Percentiles rank a stretch among this genome's conserved stretches.
Conservation (phyloP, 345 rosid species). For the Aurinia saxatilis region DNA sequence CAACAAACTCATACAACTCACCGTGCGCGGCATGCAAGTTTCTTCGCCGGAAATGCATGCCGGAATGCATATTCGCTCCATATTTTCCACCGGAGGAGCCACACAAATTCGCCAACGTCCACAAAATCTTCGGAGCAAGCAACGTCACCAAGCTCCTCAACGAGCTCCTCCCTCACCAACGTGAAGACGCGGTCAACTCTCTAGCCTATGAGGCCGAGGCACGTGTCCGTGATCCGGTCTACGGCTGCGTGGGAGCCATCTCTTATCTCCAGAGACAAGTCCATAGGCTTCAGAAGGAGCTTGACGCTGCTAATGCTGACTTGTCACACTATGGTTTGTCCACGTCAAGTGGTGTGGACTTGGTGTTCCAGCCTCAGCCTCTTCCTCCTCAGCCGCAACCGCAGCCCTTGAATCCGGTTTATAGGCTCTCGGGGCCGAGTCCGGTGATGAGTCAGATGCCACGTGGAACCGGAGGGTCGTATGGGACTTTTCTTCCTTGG, state of each 20-base stretch:
- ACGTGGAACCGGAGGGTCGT: conserved; percentile 32
- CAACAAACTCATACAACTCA: conserved; percentile 81
- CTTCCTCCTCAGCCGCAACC: conserved; percentile 11
- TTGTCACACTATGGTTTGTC: conserved; percentile 55
- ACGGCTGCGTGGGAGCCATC: conserved; percentile 87
- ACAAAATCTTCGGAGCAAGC: conserved; percentile 97
- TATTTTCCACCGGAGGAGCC: conserved; percentile 97
- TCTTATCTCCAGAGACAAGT: conserved; percentile 89
- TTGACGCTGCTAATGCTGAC: conserved; percentile 76
- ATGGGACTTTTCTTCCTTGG: conserved; percentile 44
- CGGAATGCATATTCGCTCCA: conserved; percentile 92
- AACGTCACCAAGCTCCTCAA: conserved; percentile 86
- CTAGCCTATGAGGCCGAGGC: conserved; percentile 97
- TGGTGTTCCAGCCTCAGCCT: conserved; percentile 27
- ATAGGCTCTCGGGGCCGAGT: conserved; percentile 18
- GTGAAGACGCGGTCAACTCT: conserved; percentile 93
- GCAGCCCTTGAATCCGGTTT: conserved; percentile 12
- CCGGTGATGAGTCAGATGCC: too few species aligned
- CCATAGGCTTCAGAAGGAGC: conserved; percentile 88
- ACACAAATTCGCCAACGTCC: conserved; percentile 86
- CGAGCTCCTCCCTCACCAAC: conserved; percentile 83
- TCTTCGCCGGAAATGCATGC: conserved; percentile 85
- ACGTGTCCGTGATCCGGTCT: conserved; percentile 80
- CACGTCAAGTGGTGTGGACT: conserved; percentile 29
- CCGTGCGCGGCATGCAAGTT: conserved; percentile 99